Evolutionary conservation across 345 rosid genomes (phyloP).

Genomic region (Murraya paniculata): DNA sequence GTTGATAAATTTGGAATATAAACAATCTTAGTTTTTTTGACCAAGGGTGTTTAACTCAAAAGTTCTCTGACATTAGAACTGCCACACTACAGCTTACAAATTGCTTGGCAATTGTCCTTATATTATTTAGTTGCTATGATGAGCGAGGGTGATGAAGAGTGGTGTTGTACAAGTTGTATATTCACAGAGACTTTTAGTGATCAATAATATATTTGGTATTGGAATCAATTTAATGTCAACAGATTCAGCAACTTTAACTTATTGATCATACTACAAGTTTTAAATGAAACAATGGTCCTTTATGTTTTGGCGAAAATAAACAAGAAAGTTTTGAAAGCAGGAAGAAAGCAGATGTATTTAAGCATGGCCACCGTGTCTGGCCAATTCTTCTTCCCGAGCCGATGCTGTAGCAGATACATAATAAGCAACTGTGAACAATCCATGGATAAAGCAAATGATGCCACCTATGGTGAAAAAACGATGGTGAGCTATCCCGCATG

Average conservation of each 20-base stretch:
- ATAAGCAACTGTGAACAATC: slow-evolving; percentile 60
- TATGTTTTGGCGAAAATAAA: not conserved
- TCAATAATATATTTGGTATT: not conserved
- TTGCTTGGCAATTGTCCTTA: not conserved
- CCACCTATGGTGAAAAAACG: slow-evolving; percentile 71
- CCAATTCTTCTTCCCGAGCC: slow-evolving; percentile 27
- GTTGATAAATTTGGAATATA: not conserved
- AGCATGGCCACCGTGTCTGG: slow-evolving; percentile 5
- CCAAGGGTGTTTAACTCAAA: not conserved
- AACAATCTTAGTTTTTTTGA: not conserved
- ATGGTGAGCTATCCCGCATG: slow-evolving; percentile 60
- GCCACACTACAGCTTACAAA: not conserved
- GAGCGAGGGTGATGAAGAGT: not conserved
- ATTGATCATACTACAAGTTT: not conserved
- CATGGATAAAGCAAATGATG: slow-evolving; percentile 78
- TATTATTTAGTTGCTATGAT: not conserved
- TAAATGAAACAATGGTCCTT: not conserved
- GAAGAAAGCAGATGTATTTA: not conserved
- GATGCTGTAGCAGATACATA: slow-evolving; percentile 76
- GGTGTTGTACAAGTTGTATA: not conserved
- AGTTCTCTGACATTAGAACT: not conserved
- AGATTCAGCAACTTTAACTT: not conserved
- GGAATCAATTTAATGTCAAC: not conserved
- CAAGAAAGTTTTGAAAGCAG: not conserved
- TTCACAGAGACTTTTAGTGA: too few relatives aligned